Base-by-base conservation (phyloP, 164 flowering plant genomes). In the Macadamia tetraphylla region DNA sequence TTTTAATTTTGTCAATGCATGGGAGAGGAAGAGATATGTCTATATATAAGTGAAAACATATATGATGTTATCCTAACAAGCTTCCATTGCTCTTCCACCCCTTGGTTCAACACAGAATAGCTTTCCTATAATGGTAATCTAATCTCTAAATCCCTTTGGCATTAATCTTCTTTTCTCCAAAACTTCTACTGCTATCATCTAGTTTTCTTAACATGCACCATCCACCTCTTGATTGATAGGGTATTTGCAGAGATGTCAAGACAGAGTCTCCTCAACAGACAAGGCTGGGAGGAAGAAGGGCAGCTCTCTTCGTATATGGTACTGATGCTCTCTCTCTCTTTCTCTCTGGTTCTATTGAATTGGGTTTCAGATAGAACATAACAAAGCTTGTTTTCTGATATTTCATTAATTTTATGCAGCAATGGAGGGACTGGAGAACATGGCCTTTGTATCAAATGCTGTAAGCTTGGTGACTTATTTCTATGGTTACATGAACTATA, bases 401-500 rank as follows among this genome's bases (percentile, higher is more conserved):
- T 23, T 63, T 29, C 7, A 23, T 23, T 23, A 23, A 23, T 23
- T 23, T 23, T 23, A 7, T 76, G 83, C 87, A 89, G 92, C 82
- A 9, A 81, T 70, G 83, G 83, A 81, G 49, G 90, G 81, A 30
- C 81, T 89, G n/a, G 90, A 89, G 68, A 89, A 80, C 76, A 87
- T 89, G 95, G 87, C 92, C 14, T 86, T 81, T 31, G 14, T 87
- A 3, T 60, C 90, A 9, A 83, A 70, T 60, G 84, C 83, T 0
- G 80, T 81, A 51, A 87, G 90, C 71, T 69, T 89, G 61, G 84
- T 89, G 67, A 85, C 82, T 35, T 89, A 86, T 75, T 87, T 89
- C 68, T 78, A 71, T 56, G 88, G 90, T 1, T 82, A 80, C 76
- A 87, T 89, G 92, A 87, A 87, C 78, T 89, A 85, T 70, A 78